Evolutionary conservation across 2,329 filamentous ascomycete genomes (phyloP).

Genomic region (Escovopsis weberi): DNA sequence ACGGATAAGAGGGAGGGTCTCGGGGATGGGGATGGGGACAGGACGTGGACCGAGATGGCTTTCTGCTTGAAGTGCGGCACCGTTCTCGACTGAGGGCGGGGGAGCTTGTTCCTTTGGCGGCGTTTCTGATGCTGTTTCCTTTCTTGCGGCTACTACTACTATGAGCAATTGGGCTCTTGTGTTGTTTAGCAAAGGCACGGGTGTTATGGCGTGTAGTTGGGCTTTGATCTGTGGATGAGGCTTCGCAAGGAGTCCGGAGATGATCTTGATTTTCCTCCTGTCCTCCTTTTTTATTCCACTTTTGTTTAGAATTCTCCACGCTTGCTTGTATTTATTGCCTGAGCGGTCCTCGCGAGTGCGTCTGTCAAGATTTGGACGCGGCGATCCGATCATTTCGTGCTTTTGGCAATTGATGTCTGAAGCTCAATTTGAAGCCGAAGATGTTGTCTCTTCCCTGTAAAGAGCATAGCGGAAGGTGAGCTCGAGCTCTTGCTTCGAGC

Average conservation of each 20-base stretch:
- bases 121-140: no score
- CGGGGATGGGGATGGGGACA: constrained; percentile 26
- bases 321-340: neutral
- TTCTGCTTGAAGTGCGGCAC: constrained; percentile 35
- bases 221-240: neutral
- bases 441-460: no score
- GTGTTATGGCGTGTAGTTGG: neutral
- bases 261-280: neutral
- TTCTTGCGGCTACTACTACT: no score
- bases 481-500: no score
- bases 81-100: constrained; percentile 26
- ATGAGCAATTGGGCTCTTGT: no score
- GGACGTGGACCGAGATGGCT: constrained; percentile 36
- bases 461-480: no score
- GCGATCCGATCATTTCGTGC: no score
- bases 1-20: constrained; percentile 34
- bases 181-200: no score
- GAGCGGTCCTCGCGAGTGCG: neutral
- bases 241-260: neutral
- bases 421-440: no score
- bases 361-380: neutral
- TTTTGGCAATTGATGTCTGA: no score
- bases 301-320: neutral
- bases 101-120: no score
- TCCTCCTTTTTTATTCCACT: neutral